Evolutionary conservation across 495 filamentous ascomycete genomes (phyloP), one percentile per base, ranked within the genome.

Genomic region (Aspergillus bertholletiae): DNA sequence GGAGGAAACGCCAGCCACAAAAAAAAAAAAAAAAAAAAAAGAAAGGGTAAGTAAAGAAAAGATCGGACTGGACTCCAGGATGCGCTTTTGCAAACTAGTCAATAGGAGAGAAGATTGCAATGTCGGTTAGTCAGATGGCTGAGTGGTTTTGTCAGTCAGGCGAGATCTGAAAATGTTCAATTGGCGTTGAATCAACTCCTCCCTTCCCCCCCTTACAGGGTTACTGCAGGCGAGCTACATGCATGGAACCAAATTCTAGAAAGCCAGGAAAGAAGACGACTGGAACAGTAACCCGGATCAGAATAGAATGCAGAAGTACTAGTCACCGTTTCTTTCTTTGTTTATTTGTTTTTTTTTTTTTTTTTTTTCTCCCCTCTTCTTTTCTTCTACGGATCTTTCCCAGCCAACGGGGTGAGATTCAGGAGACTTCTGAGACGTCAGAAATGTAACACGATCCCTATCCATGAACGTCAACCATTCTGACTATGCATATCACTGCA

Each of bases 201-300:
- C n/a, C n/a, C n/a, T n/a, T n/a, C n/a, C 7, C 18, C 46, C 46
- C 46, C 46, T 49, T 49, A 49, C 46, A 34, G 46, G 46, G 28
- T 49, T n/a, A n/a, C 7, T n/a, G 13, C 13, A 37, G 34, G 34
- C 34, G 9, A 35, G 26, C 26, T 49, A 28, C 46, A 35, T 22
- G 46, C 46, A 35, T 22, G 22, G 17, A 22, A 34, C 13, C 17
- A 30, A n/a, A 35, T 49, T 49, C 46, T 49, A 49, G 46, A 49
- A 49, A 13, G n/a, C 20, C 26, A 9, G 26, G 18, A 30, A 32
- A 11, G n/a, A n/a, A 32, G 37, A 22, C 28, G 27, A 28, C 26
- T 20, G 20, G 28, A 34, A 49, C 9, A 8, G 27, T 2, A 49
- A 49, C 17, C 20, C 2, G 28, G 2, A 2, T 21, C 24, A 32